These are phyloP conservation scores for Eragrostis nindensis DNA, from an alignment of 176 grass and related monocot species.

Conservation along the genomic window DNA sequence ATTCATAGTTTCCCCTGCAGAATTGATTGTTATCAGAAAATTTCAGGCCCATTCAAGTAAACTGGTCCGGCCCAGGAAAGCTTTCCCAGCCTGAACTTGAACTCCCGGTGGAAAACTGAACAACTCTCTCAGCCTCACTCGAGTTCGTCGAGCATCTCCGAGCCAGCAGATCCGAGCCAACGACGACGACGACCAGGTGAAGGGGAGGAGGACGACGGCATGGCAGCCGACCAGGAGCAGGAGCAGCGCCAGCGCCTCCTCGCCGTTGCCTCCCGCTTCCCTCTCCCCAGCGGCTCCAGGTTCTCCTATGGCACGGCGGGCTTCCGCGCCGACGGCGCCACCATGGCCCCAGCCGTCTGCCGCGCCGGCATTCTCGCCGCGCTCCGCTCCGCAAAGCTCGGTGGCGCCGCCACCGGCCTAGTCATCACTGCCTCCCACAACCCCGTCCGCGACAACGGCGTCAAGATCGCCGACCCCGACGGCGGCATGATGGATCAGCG, in stretches of 20 bases:
- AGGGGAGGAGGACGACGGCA: background rate
- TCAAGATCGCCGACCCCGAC: constrained; percentile 87
- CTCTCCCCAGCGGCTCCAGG: constrained; percentile 49
- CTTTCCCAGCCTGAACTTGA: too few species aligned
- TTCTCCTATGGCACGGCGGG: constrained; percentile 93
- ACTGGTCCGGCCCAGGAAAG: too few species aligned
- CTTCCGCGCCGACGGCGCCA: constrained; percentile 69
- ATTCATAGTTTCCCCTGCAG: too few species aligned
- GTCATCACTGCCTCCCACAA: constrained; percentile 96
- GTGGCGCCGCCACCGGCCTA: constrained; percentile 59
- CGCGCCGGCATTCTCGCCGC: constrained; percentile 73
- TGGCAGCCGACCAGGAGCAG: constrained; percentile 5
- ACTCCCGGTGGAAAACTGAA: too few species aligned
- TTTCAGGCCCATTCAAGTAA: too few species aligned
- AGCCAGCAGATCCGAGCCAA: background rate
- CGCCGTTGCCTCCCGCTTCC: constrained; percentile 55
- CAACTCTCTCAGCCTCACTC: too few species aligned
- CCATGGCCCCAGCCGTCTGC: constrained; percentile 79
- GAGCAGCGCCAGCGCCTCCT: constrained; percentile 61
- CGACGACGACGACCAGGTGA: background rate
- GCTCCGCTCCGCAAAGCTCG: constrained; percentile 71
- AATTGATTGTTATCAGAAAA: too few species aligned
- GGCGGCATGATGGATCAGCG: constrained; percentile 84
- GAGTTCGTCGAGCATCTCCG: too few species aligned
- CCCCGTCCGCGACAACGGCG: constrained; percentile 72